These are phyloP conservation scores for Annulohypoxylon stygium DNA, from an alignment of 495 filamentous ascomycete genomes.

Conservation along the genomic window DNA sequence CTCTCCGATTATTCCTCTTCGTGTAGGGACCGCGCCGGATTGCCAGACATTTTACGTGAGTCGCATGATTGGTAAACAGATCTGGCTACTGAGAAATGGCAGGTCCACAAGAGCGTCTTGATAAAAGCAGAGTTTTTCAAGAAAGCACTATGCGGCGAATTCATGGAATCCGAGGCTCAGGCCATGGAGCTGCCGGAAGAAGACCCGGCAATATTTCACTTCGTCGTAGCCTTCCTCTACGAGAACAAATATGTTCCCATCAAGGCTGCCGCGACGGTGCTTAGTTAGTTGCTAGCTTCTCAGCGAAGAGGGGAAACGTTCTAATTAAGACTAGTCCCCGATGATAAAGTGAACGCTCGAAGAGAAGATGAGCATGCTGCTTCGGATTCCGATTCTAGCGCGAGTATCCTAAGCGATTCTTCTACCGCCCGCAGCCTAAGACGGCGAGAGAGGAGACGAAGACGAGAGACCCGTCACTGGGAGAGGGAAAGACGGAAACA, in stretches of 20 bases:
- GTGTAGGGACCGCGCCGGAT: constrained; percentile 54
- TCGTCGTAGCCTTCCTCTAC: constrained; percentile 64
- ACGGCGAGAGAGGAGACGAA: constrained; percentile 52
- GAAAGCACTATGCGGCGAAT: constrained; percentile 59
- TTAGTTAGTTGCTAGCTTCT: constrained; percentile 42
- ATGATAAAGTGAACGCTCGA: constrained; percentile 54
- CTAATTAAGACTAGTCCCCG: constrained; percentile 46
- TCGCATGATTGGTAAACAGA: background rate
- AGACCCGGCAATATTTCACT: constrained; percentile 62
- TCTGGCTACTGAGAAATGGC: background rate
- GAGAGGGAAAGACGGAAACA: constrained; percentile 57
- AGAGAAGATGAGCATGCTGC: constrained; percentile 45
- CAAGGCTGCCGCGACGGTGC: constrained; percentile 53
- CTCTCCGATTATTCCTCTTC: constrained; percentile 58
- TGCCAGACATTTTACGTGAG: constrained; percentile 58
- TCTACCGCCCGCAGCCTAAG: constrained; percentile 53
- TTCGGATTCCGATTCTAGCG: constrained; percentile 54
- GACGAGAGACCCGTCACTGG: constrained; percentile 54
- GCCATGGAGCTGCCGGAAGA: constrained; percentile 63
- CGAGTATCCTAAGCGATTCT: constrained; percentile 51
- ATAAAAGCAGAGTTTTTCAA: constrained; percentile 61
- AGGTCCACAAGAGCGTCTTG: constrained; percentile 60
- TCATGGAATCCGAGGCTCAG: constrained; percentile 57
- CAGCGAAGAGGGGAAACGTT: too few species aligned
- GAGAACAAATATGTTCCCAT: constrained; percentile 62